Conservation (phyloP, 768 basidiomycete genomes). For the Pleurotus tuoliensis region DNA sequence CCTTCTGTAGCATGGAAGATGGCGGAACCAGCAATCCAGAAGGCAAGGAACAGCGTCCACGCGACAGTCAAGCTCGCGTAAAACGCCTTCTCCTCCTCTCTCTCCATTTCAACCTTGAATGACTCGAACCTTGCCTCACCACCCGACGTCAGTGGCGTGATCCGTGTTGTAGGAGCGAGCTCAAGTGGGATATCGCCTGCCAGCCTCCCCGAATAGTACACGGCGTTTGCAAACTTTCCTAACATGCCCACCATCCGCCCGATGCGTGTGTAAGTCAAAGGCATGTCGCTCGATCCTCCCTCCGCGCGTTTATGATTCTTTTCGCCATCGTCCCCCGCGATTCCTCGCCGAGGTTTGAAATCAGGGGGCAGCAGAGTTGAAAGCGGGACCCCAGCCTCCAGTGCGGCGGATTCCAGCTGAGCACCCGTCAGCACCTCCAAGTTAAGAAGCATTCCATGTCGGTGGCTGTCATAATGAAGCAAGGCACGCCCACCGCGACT, state of each 20-base stretch:
- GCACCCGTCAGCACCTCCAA: conserved; percentile 50
- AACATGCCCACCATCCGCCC: conserved; percentile 56
- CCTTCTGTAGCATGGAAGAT: conserved; percentile 68
- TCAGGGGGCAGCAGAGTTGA: conserved; percentile 42
- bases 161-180: background rate
- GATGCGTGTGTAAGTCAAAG: conserved; percentile 53
- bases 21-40: conserved; percentile 75
- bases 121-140: conserved; percentile 24
- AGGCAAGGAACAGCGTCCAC: conserved; percentile 60
- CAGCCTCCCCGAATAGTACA: conserved; percentile 22
- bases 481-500: conserved; percentile 8
- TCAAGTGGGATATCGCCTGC: conserved; percentile 3
- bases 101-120: conserved; percentile 24
- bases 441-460: conserved; percentile 57
- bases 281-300: conserved; percentile 14
- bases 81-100: conserved; percentile 55
- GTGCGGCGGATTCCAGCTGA: conserved; percentile 58
- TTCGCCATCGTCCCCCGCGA: conserved; percentile 10
- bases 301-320: background rate
- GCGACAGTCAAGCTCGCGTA: conserved; percentile 53
- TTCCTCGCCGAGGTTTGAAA: conserved; percentile 19
- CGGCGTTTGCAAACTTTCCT: conserved; percentile 45
- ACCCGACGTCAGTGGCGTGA: background rate
- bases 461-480: conserved; percentile 21
- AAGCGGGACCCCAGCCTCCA: conserved; percentile 65